These are phyloP conservation scores for Scheffersomyces segobiensis DNA, from an alignment of 1,139 yeast species.

Conservation along the genomic window DNA sequence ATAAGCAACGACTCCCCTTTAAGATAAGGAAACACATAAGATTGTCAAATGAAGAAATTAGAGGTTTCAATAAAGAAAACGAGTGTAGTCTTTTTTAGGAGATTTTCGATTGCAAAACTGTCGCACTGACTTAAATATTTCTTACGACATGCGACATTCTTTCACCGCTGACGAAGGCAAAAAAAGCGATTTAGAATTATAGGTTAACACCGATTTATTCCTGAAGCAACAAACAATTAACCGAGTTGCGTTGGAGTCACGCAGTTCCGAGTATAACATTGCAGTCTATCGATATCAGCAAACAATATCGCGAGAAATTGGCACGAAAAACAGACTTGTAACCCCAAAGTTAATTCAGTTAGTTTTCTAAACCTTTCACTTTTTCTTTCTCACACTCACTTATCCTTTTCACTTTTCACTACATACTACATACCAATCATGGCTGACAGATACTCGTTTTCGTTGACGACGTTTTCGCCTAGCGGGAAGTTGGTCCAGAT, in stretches of 20 bases:
- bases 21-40: too few relatives aligned
- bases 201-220: background rate
- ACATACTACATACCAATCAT: constrained; percentile 29
- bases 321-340: background rate
- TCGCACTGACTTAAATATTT: background rate
- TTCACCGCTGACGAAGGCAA: background rate
- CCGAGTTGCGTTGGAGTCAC: background rate
- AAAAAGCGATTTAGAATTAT: background rate
- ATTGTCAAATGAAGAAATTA: too few relatives aligned
- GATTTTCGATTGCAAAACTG: background rate
- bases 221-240: background rate
- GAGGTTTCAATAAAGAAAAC: background rate
- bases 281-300: background rate
- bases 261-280: background rate
- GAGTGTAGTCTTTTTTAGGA: too few relatives aligned
- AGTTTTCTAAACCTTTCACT: background rate
- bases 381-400: background rate
- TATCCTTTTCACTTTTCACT: background rate
- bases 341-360: background rate
- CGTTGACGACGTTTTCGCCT: constrained; percentile 94
- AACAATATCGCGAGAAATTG: background rate
- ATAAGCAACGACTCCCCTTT: too few relatives aligned
- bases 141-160: background rate
- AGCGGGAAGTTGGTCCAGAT: constrained; percentile 98
- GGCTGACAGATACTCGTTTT: constrained; percentile 98